These are phyloP conservation scores for Dendryphion nanum DNA, from an alignment of 2,329 filamentous ascomycete genomes.

Conservation along the genomic window DNA sequence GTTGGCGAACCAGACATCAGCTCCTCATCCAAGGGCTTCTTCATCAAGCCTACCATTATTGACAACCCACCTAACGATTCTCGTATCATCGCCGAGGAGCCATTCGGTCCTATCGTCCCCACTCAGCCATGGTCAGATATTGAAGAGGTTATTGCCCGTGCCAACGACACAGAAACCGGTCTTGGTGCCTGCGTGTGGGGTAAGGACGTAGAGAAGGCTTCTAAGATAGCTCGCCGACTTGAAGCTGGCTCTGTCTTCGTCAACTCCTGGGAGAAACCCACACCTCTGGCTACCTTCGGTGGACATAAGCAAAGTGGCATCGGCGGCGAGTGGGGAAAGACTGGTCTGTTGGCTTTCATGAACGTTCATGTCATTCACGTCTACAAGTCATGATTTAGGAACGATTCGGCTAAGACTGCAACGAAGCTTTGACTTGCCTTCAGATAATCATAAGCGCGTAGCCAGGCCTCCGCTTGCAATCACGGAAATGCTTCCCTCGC, in stretches of 20 bases:
- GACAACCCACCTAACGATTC: constrained; percentile 57
- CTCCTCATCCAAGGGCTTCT: constrained; percentile 49
- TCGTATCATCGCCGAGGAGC: constrained; percentile 58
- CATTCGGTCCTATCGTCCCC: constrained; percentile 65
- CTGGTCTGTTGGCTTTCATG: constrained; percentile 47
- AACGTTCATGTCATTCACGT: constrained; percentile 49
- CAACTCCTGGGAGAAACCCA: constrained; percentile 52
- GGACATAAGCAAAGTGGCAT: constrained; percentile 79
- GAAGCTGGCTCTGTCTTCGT: constrained; percentile 58
- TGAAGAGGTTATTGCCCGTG: constrained; percentile 43
- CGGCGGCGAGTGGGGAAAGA: constrained; percentile 62
- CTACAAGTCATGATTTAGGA: constrained; percentile 38
- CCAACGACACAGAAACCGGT: constrained; percentile 49
- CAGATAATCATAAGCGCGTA: too few species aligned
- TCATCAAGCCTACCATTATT: constrained; percentile 59
- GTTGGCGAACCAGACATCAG: constrained; percentile 43
- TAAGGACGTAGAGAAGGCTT: constrained; percentile 42
- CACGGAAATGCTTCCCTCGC: too few species aligned
- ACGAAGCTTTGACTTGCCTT: too few species aligned
- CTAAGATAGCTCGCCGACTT: constrained; percentile 47
- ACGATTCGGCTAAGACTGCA: too few species aligned
- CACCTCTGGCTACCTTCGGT: constrained; percentile 58
- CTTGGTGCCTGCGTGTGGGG: constrained; percentile 53
- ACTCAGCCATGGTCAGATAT: constrained; percentile 61
- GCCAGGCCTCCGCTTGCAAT: too few species aligned